Conservation (phyloP, 306 rosid species). For the Fragaria vesca region DNA sequence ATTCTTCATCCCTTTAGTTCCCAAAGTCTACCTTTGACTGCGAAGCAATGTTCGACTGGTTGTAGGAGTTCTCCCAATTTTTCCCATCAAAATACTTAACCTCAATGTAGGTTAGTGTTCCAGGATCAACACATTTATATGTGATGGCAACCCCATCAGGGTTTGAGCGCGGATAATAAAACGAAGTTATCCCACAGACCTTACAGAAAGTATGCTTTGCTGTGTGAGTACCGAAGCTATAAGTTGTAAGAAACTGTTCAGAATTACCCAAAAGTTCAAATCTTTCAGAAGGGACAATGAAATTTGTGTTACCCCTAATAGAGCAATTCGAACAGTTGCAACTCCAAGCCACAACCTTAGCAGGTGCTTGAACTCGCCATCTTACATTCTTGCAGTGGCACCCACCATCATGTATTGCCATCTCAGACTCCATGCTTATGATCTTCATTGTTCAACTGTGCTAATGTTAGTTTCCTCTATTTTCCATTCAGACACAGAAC, state of each 20-base stretch:
- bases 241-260: constrained; percentile 58
- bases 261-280: constrained; percentile 72
- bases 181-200: constrained; percentile 84
- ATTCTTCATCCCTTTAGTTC: background rate
- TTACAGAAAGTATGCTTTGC: constrained; percentile 88
- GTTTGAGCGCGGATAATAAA: constrained; percentile 77
- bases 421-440: constrained; percentile 52
- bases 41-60: constrained; percentile 39
- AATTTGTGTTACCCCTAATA: constrained; percentile 66
- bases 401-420: constrained; percentile 67
- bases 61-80: constrained; percentile 57
- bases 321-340: constrained; percentile 80
- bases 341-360: constrained; percentile 65
- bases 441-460: constrained; percentile 13
- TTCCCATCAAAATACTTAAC: constrained; percentile 58
- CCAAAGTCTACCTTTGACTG: constrained; percentile 39
- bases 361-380: constrained; percentile 67
- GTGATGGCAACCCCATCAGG: constrained; percentile 83
- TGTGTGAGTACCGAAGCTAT: constrained; percentile 71
- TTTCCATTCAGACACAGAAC: background rate
- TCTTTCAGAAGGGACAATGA: constrained; percentile 53
- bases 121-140: constrained; percentile 75
- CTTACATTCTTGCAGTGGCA: constrained; percentile 84
- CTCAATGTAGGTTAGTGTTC: constrained; percentile 59
- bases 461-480: background rate